Evolutionary conservation across 768 basidiomycete genomes (phyloP).

Genomic region (Artomyces pyxidatus): DNA sequence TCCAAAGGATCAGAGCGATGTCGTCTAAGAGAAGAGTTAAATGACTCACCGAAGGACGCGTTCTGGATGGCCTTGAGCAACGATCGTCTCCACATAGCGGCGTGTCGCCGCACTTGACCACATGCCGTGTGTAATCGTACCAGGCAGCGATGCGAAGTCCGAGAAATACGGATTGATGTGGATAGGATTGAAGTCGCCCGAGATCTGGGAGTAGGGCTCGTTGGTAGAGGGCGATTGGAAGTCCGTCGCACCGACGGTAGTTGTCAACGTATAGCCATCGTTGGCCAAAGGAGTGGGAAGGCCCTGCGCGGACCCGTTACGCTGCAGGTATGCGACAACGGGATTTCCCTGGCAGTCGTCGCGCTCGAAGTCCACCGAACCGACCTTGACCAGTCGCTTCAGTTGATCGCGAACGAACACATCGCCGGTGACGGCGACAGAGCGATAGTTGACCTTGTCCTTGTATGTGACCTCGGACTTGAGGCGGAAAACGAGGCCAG

Average conservation of each 20-base stretch:
- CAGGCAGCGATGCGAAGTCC: constrained; percentile 84
- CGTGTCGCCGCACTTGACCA: constrained; percentile 96
- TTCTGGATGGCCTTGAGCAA: constrained; percentile 86
- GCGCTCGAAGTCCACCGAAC: constrained; percentile 76
- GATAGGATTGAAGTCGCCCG: constrained; percentile 98
- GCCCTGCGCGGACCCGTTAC: constrained; percentile 78
- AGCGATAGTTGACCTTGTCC: constrained; percentile 77
- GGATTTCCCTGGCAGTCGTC: constrained; percentile 91
- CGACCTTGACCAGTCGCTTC: constrained; percentile 84
- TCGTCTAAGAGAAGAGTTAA: constrained; percentile 1
- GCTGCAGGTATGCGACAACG: constrained; percentile 85
- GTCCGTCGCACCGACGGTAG: constrained; percentile 43
- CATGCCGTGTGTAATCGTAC: constrained; percentile 96
- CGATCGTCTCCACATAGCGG: constrained; percentile 86
- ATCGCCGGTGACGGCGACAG: constrained; percentile 75
- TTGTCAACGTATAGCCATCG: constrained; percentile 81
- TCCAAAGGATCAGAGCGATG: constrained; percentile 8
- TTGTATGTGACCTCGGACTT: constrained; percentile 86
- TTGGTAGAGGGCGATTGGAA: constrained; percentile 88
- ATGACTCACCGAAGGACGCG: constrained; percentile 75
- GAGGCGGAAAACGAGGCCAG: constrained; percentile 82
- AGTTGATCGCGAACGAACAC: constrained; percentile 85
- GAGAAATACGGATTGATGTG: constrained; percentile 99
- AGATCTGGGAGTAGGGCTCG: constrained; percentile 91
- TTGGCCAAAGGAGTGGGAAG: constrained; percentile 69